Base-by-base conservation (phyloP, 2,329 filamentous ascomycete genomes). In the Coleophoma crateriformis region DNA sequence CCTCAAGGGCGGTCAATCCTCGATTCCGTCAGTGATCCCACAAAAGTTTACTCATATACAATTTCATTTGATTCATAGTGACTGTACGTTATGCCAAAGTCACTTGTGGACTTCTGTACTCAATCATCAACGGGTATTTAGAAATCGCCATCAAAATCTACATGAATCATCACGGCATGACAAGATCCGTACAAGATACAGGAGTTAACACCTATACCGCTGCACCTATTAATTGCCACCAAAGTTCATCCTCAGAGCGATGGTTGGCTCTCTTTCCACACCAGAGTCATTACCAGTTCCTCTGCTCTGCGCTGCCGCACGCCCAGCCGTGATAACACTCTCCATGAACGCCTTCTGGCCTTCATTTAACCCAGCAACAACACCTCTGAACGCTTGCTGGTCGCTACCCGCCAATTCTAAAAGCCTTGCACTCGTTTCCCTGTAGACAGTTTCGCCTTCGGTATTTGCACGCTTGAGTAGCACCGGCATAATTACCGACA, bases 161-260 rank as follows among this genome's bases (percentile, higher is more conserved):
- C 27, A 27, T 27, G 27, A 27, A 27, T 27, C 27, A 7, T 27
- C 27, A 27, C 27, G 27, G 27, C 27, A 27, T 27, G 8, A 2
- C 6, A 27, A 27, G 27, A 4, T 27, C 27, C 8, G 8, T 10
- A 27, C 27, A 27, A 27, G 27, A 7, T 27, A 27, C 27, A 27
- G 27, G 27, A 27, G 27, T 7, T 10, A 27, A 27, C 6, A 7
- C 27, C 6, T 10, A 27, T 27, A 27, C 6, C 8, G 27, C 27
- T 27, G 2, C 27, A 27, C 27, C 27, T 10, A 27, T 10, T 27
- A 27, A 27, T 10, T 27, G 8, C 38, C 56, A 11, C 81, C 82
- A 77, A 99, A 97, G 67, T 96, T 78, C 88, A 97, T 95, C 77
- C 95, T 94, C 64, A 99, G 69, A 48, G 90, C 90, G 75, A 99